A percentile compares a stretch with the other conserved stretches of the same genome.
Evolutionary conservation across 495 filamentous ascomycete species (phyloP).

Genomic region (Corynascus novoguineensis): DNA sequence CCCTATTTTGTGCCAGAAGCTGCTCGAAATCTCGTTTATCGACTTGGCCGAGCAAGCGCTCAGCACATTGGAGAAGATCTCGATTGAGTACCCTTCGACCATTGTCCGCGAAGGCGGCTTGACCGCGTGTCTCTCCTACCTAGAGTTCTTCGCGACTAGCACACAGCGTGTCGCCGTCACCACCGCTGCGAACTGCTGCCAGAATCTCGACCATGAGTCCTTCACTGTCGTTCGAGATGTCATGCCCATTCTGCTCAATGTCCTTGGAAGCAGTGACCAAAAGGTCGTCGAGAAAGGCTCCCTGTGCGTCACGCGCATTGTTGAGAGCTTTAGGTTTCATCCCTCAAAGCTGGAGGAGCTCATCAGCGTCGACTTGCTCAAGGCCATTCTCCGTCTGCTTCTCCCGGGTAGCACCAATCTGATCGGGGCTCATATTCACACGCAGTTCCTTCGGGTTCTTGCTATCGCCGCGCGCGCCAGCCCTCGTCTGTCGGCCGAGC

Average conservation of each 20-base stretch:
- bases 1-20: conserved; percentile 85
- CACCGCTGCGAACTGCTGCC: conserved; percentile 95
- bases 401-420: conserved; percentile 93
- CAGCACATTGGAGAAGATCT: conserved; percentile 96
- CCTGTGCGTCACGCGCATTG: conserved; percentile 91
- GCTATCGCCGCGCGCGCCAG: conserved; percentile 85
- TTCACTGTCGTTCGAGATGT: conserved; percentile 85
- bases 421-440: conserved; percentile 92
- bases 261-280: conserved; percentile 86
- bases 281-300: conserved; percentile 96
- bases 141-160: conserved; percentile 97
- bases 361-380: conserved; percentile 78
- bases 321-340: conserved; percentile 90
- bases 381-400: conserved; percentile 80
- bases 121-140: conserved; percentile 84
- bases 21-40: conserved; percentile 92
- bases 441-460: conserved; percentile 87
- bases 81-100: conserved; percentile 88
- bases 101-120: conserved; percentile 96
- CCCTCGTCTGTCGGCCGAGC: conserved; percentile 76
- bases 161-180: conserved; percentile 95
- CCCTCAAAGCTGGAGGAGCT: conserved; percentile 86
- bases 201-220: conserved; percentile 88
- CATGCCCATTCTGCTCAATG: conserved; percentile 89
- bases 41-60: conserved; percentile 96